Percentiles rank a stretch among this genome's conserved stretches.
phyloP scores from a whole-genome alignment of 2,329 filamentous ascomycete genomes.

The Penicillium freii region DNA sequence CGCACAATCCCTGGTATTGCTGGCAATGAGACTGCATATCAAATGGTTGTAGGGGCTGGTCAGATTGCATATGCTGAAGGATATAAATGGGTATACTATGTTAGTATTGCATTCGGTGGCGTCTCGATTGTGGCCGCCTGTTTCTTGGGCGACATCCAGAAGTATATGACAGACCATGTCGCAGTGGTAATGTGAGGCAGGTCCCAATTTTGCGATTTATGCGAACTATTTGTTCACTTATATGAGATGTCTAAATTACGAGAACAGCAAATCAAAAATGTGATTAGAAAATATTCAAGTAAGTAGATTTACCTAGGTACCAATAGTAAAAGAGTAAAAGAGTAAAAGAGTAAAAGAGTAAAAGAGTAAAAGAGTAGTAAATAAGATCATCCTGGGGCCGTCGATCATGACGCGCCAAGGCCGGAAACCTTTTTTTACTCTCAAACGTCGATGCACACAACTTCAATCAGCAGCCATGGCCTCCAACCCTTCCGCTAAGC shows the following conservation, averaged over 20 bases:
- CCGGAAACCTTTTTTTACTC: slow-evolving; percentile 20
- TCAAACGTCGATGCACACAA: slow-evolving; percentile 6
- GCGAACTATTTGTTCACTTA: not conserved
- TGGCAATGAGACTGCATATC: slow-evolving; percentile 50
- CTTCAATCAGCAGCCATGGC: slow-evolving; percentile 32
- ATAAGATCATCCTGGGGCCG: slow-evolving; percentile 10
- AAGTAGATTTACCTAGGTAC: not conserved
- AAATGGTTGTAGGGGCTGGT: slow-evolving; percentile 55
- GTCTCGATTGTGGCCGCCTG: slow-evolving; percentile 57
- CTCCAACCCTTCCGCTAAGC: slow-evolving; percentile 30
- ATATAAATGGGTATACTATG: slow-evolving; percentile 62
- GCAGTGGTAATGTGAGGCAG: slow-evolving; percentile 48
- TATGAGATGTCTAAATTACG: not conserved
- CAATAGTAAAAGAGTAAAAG: slow-evolving; percentile 1
- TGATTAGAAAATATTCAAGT: not conserved
- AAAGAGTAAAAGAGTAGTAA: not conserved
- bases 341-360: not conserved
- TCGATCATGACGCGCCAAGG: slow-evolving; percentile 29
- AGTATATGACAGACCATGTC: slow-evolving; percentile 60
- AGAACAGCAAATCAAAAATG: not conserved
- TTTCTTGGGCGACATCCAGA: slow-evolving; percentile 59
- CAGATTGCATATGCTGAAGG: slow-evolving; percentile 57
- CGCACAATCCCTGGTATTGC: slow-evolving; percentile 53
- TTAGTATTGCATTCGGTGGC: slow-evolving; percentile 61
- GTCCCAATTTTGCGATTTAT: not conserved